These are phyloP conservation scores for Paramyrothecium roridum DNA, from an alignment of 2,329 filamentous ascomycete species.

Conservation along the genomic window DNA sequence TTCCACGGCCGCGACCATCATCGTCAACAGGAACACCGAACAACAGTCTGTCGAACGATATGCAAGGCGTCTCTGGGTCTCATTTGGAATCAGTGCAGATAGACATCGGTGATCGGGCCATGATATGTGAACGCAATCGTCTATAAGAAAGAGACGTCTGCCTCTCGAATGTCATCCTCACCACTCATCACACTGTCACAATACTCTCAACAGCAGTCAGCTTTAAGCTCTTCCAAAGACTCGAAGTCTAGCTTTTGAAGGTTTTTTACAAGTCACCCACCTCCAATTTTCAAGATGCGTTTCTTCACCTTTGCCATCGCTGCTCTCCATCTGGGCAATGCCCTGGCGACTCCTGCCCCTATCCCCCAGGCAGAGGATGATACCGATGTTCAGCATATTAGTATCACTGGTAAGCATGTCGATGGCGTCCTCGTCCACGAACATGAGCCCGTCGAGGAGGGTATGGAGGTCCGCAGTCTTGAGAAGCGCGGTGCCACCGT, in stretches of 20 bases:
- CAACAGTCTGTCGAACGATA: background rate
- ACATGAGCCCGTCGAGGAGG: background rate
- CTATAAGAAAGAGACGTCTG: too few species aligned
- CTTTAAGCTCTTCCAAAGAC: background rate
- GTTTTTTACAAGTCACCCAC: too few species aligned
- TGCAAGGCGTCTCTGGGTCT: background rate
- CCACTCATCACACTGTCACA: too few species aligned
- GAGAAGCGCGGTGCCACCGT: background rate
- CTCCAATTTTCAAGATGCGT: background rate
- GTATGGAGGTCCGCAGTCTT: background rate
- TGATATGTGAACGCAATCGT: too few species aligned
- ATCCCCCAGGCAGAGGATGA: background rate
- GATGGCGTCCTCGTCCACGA: background rate
- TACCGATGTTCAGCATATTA: background rate
- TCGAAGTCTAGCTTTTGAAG: background rate
- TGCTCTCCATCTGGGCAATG: background rate
- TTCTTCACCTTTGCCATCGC: background rate
- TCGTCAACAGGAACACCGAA: background rate
- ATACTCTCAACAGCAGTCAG: too few species aligned
- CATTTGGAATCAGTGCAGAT: background rate
- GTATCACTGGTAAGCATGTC: background rate
- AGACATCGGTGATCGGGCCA: too few species aligned
- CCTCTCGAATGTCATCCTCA: too few species aligned
- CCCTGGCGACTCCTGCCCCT: background rate
- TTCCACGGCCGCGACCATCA: background rate